Conservation (phyloP, 495 filamentous ascomycete species). For the Lichina pygmaea region DNA sequence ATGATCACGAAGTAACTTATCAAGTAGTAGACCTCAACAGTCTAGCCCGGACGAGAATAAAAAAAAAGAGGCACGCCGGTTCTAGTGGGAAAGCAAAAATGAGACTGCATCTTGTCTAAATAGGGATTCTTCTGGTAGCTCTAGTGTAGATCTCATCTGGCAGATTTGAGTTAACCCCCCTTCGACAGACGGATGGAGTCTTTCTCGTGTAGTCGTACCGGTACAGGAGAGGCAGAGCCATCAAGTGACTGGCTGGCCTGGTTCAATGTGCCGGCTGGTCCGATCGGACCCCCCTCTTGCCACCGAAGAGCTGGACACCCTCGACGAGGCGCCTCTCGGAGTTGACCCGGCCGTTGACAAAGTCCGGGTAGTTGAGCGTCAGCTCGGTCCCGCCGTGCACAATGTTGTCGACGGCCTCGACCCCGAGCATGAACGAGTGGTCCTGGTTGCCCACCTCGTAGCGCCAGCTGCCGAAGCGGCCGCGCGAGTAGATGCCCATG, state of each 20-base stretch:
- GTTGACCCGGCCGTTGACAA: constrained; percentile 81
- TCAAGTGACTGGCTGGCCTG: no score
- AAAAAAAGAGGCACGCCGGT: no score
- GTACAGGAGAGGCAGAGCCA: no score
- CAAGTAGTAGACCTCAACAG: no score
- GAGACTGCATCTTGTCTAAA: no score
- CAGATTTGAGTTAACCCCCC: background rate
- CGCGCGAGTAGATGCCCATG: constrained; percentile 81
- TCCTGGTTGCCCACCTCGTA: constrained; percentile 98
- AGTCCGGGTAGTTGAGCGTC: constrained; percentile 96
- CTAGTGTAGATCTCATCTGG: no score
- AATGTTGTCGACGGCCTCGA: constrained; percentile 89
- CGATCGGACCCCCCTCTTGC: constrained; percentile 15
- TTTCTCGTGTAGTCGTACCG: background rate
- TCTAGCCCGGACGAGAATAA: no score
- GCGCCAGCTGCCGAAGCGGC: constrained; percentile 92
- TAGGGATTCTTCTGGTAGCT: no score
- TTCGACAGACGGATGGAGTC: background rate
- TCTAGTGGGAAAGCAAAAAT: no score
- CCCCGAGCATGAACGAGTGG: constrained; percentile 95
- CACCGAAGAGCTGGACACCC: constrained; percentile 35
- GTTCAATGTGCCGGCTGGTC: no score
- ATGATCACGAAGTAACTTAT: no score
- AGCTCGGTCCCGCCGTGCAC: constrained; percentile 83
- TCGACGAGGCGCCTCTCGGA: constrained; percentile 69